phyloP scores from a whole-genome alignment of 1,139 yeast species.

The Maudiozyma humilis region DNA sequence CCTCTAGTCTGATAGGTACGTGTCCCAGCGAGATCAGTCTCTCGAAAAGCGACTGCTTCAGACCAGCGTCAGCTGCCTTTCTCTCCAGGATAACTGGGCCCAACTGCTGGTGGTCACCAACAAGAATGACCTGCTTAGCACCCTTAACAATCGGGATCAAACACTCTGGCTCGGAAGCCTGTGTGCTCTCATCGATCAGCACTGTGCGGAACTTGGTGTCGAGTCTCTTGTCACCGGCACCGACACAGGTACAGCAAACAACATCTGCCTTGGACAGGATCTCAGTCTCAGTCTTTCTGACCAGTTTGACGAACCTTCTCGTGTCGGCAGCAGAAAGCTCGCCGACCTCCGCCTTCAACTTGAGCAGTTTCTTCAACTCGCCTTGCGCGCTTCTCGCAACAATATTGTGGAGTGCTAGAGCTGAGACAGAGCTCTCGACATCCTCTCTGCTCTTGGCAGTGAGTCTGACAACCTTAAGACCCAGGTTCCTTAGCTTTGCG shows the following conservation, averaged over 20 bases:
- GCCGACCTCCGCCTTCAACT: conserved; percentile 57
- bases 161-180: conserved; percentile 88
- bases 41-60: conserved; percentile 78
- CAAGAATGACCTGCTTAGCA: conserved; percentile 78
- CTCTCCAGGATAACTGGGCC: conserved; percentile 84
- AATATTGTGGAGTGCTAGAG: conserved; percentile 46
- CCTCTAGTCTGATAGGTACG: conserved; percentile 77
- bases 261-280: conserved; percentile 61
- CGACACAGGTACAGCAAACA: conserved; percentile 86
- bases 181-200: conserved; percentile 86
- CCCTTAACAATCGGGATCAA: conserved; percentile 84
- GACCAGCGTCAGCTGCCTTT: conserved; percentile 78
- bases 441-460: conserved; percentile 76
- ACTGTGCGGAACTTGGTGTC: conserved; percentile 59
- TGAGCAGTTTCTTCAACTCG: conserved; percentile 50
- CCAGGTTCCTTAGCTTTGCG: conserved; percentile 54
- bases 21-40: conserved; percentile 78
- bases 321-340: conserved; percentile 56
- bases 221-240: conserved; percentile 74
- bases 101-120: conserved; percentile 92
- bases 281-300: conserved; percentile 42
- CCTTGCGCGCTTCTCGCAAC: conserved; percentile 44
- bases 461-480: conserved; percentile 68
- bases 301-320: conserved; percentile 36
- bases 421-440: conserved; percentile 53